phyloP scores from a whole-genome alignment of 192 early-diverging fungal genomes.

The Coemansia sp. region DNA sequence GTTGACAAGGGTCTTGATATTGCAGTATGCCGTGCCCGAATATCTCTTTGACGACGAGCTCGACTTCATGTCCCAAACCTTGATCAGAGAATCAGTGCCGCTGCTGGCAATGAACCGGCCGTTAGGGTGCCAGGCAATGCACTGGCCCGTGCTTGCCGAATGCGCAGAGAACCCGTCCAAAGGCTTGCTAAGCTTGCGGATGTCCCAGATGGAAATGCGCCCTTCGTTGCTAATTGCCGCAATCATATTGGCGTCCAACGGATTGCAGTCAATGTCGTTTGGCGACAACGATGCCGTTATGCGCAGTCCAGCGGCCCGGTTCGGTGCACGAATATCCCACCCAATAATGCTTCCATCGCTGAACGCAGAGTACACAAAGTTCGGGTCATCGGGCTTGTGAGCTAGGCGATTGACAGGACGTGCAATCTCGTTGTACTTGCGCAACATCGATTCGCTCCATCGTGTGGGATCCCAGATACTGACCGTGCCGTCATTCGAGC shows the following conservation, averaged over 20 bases:
- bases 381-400: slow-evolving; percentile 39
- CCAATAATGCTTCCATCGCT: slow-evolving; percentile 30
- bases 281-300: slow-evolving; percentile 12
- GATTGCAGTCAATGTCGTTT: slow-evolving; percentile 50
- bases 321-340: slow-evolving; percentile 36
- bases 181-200: slow-evolving; percentile 18
- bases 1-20: slow-evolving; percentile 33
- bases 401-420: slow-evolving; percentile 43
- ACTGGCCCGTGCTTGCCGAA: slow-evolving; percentile 18
- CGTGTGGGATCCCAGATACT: slow-evolving; percentile 46
- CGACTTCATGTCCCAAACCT: slow-evolving; percentile 50
- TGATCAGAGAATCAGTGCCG: slow-evolving; percentile 45
- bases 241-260: slow-evolving; percentile 27
- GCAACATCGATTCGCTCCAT: slow-evolving; percentile 23
- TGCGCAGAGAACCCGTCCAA: slow-evolving; percentile 27
- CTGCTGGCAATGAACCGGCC: slow-evolving; percentile 52
- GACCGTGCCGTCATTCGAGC: slow-evolving; percentile 39
- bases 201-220: slow-evolving; percentile 32
- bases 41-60: slow-evolving; percentile 26
- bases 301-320: slow-evolving; percentile 14
- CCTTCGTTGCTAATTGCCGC: slow-evolving; percentile 41
- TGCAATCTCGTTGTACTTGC: slow-evolving; percentile 20
- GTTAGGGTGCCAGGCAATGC: slow-evolving; percentile 50
- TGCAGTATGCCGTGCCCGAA: slow-evolving; percentile 24
- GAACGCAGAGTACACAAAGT: slow-evolving; percentile 38